These are phyloP conservation scores for Brettanomyces nanus DNA, from an alignment of 805 yeast genomes.

Conservation along the genomic window DNA sequence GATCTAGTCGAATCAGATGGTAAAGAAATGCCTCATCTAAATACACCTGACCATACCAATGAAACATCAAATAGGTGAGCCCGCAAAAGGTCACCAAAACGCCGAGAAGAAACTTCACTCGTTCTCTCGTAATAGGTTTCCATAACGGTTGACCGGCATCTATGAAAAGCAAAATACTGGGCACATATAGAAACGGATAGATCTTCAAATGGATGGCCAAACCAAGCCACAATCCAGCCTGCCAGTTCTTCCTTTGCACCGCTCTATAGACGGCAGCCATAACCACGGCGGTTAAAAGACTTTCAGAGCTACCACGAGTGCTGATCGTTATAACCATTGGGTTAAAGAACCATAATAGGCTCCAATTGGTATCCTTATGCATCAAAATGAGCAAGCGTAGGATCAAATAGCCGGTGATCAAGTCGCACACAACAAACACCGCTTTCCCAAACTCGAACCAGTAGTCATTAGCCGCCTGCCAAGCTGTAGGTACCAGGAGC, in stretches of 20 bases:
- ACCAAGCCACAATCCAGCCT: conserved; percentile 53
- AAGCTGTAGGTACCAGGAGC: conserved; percentile 64
- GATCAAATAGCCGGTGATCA: conserved; percentile 67
- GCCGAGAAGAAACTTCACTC: conserved; percentile 34
- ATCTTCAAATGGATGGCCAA: conserved; percentile 81
- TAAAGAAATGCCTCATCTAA: conserved; percentile 72
- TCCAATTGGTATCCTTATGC: conserved; percentile 3
- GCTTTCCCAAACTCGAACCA: conserved; percentile 71
- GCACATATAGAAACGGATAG: conserved; percentile 84
- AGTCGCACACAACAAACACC: conserved; percentile 68
- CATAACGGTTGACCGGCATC: conserved; percentile 24
- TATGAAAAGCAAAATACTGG: conserved; percentile 47
- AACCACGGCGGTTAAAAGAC: conserved; percentile 72
- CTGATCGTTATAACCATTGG: conserved; percentile 94
- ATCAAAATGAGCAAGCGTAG: conserved; percentile 29
- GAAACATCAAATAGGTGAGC: conserved; percentile 55
- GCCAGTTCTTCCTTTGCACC: conserved; percentile 22
- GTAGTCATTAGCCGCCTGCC: conserved; percentile 5
- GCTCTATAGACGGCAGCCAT: conserved; percentile 48
- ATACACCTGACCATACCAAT: conserved; percentile 65
- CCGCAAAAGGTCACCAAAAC: conserved; percentile 35
- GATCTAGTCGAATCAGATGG: conserved; percentile 79
- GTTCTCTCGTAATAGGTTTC: conserved; percentile 32
- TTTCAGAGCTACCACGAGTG: conserved; percentile 91
- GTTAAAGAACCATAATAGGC: conserved; percentile 69